These are phyloP conservation scores for Diaporthe capsici DNA, from an alignment of 2,329 filamentous ascomycete genomes.

Conservation along the genomic window DNA sequence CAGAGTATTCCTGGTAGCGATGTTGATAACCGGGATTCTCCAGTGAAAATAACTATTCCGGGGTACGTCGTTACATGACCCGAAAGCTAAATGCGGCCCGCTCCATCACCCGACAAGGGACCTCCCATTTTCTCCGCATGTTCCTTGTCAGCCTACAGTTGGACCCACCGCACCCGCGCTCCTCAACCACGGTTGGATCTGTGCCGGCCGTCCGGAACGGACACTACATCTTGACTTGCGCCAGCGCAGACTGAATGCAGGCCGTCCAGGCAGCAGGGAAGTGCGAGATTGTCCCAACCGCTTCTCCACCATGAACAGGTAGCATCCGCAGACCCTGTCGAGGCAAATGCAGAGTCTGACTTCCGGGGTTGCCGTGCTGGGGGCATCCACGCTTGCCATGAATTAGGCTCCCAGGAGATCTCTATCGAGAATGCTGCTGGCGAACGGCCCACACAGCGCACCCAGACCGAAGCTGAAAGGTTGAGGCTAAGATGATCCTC, in stretches of 20 bases:
- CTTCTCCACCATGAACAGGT: not conserved
- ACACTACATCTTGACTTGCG: not conserved
- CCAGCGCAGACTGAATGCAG: not conserved
- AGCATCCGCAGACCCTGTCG: conserved; percentile 6
- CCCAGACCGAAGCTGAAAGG: not conserved
- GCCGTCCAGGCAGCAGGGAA: conserved; percentile 6
- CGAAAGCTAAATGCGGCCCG: conserved; percentile 25
- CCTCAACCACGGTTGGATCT: not conserved
- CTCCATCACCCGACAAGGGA: conserved; percentile 15
- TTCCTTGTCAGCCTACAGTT: conserved; percentile 5
- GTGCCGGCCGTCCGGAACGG: no score
- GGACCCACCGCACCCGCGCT: conserved; percentile 9
- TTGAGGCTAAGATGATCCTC: not conserved
- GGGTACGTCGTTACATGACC: not conserved
- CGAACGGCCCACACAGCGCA: not conserved
- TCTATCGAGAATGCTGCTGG: not conserved
- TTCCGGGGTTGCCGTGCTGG: not conserved
- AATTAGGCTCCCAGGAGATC: not conserved
- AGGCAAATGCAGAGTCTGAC: not conserved
- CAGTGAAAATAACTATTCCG: not conserved
- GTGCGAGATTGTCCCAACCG: not conserved
- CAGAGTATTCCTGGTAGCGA: not conserved
- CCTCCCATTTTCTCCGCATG: not conserved
- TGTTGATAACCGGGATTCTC: not conserved
- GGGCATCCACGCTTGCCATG: not conserved